Evolutionary conservation across 2,329 filamentous ascomycete species (phyloP).

Genomic region (Trichoderma simmonsii): DNA sequence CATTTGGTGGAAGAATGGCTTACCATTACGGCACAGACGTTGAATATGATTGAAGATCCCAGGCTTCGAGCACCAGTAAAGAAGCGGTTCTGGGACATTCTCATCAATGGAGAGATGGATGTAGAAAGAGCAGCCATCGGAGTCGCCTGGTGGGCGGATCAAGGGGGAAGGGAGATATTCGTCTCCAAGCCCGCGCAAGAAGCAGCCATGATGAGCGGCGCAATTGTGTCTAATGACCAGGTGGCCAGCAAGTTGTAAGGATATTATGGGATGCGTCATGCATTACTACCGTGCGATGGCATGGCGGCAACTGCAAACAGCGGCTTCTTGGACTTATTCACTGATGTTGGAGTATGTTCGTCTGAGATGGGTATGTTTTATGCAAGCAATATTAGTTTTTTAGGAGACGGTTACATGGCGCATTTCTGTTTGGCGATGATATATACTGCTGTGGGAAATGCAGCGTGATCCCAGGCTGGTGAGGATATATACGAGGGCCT

Average conservation of each 20-base stretch:
- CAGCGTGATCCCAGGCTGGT: background rate
- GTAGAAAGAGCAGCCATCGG: conserved; percentile 75
- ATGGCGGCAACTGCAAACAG: background rate
- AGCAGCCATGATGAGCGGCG: conserved; percentile 54
- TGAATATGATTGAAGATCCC: conserved; percentile 61
- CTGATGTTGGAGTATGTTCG: background rate
- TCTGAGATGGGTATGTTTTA: background rate
- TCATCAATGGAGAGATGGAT: conserved; percentile 83
- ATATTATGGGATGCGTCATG: background rate
- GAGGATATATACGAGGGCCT: background rate
- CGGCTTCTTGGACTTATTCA: background rate
- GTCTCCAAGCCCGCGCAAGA: conserved; percentile 28
- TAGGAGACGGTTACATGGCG: background rate
- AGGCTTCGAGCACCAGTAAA: conserved; percentile 62
- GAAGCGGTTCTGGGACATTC: conserved; percentile 72
- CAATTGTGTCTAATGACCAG: conserved; percentile 37
- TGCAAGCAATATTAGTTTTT: background rate
- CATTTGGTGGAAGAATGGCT: conserved; percentile 77
- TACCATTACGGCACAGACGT: conserved; percentile 63
- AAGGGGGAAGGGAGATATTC: conserved; percentile 52
- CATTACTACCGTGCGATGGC: background rate
- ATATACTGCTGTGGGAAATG: background rate
- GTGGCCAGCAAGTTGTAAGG: conserved; percentile 27
- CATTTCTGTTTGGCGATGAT: conserved; percentile 11
- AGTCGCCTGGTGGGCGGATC: conserved; percentile 79